These are phyloP conservation scores for Rhododendron ferrugineum DNA, from an alignment of 148 eudicot species.

Conservation along the genomic window DNA sequence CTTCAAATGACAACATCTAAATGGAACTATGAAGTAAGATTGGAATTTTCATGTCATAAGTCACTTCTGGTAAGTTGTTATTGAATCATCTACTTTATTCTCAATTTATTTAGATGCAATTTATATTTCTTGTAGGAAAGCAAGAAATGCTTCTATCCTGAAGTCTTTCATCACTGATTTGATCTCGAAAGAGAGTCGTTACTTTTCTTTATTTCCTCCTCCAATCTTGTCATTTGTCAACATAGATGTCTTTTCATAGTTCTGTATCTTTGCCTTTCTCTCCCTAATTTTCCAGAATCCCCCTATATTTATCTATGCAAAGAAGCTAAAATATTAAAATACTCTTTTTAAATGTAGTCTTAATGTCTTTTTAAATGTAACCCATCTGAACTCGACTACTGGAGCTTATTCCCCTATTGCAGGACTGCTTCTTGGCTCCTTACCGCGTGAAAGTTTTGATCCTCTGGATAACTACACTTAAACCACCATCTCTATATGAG, in stretches of 20 bases:
- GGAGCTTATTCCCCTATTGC: background rate
- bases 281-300: background rate
- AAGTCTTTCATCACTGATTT: background rate
- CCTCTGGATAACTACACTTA: too few species aligned
- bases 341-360: too few species aligned
- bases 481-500: background rate
- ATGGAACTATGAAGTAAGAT: background rate
- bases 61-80: background rate
- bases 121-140: background rate
- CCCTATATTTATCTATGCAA: background rate
- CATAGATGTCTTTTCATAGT: background rate
- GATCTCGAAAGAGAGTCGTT: background rate
- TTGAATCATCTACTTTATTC: background rate
- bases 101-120: background rate
- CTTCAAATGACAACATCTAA: background rate
- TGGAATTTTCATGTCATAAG: background rate
- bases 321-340: background rate
- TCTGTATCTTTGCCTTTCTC: background rate
- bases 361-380: too few species aligned
- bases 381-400: background rate
- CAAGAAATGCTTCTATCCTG: background rate
- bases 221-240: background rate
- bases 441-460: too few species aligned
- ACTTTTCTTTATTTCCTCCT: background rate
- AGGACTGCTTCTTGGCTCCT: background rate